Evolutionary conservation across 78 protist genomes (phyloP).

Genomic region (Dictyostelium intermedium): DNA sequence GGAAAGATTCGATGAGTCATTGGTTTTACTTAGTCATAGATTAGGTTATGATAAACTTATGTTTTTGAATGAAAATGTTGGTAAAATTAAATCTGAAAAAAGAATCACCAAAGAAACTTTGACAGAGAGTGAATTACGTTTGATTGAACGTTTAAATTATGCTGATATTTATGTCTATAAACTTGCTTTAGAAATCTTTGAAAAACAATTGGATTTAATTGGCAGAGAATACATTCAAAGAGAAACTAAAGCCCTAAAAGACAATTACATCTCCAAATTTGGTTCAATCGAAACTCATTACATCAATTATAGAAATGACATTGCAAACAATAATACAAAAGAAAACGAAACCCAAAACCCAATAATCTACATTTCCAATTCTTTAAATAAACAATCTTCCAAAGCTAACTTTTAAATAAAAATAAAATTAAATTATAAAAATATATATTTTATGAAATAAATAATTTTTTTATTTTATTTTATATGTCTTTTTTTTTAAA

Average conservation of each 20-base stretch:
- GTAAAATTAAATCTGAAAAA: neutral
- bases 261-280: neutral
- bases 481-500: neutral
- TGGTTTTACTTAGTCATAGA: constrained; percentile 15
- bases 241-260: neutral
- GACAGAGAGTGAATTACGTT: neutral
- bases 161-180: constrained; percentile 16
- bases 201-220: constrained; percentile 43
- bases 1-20: constrained; percentile 56
- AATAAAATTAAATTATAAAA: neutral
- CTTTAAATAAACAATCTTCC: neutral
- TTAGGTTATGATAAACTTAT: neutral
- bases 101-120: neutral
- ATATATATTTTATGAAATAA: neutral
- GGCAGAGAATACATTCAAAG: constrained; percentile 19
- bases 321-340: neutral
- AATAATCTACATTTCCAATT: neutral
- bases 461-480: neutral
- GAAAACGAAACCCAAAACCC: neutral
- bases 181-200: constrained; percentile 28
- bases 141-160: constrained; percentile 4
- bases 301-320: neutral
- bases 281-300: neutral
- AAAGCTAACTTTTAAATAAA: neutral
- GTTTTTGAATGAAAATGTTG: neutral